Base-by-base conservation (phyloP, 768 basidiomycete species). In the Fomitopsis pulvina region DNA sequence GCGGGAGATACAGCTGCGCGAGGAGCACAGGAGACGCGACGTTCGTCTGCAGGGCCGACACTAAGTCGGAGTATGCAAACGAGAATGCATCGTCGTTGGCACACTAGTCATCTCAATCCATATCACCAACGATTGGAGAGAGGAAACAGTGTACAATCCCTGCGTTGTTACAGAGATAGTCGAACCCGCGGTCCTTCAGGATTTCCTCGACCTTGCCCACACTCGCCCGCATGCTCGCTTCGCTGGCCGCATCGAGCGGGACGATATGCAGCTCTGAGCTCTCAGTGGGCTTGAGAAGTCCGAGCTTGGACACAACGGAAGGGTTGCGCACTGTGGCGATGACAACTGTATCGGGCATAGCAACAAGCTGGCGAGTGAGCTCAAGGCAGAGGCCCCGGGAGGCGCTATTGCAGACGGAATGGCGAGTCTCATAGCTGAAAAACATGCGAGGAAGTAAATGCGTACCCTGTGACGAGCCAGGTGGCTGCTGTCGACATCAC, bases 161-260 rank as follows among this genome's bases (percentile, higher is more conserved):
- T 5, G 70, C 68, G 30, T 69, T 71, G 59, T 71, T 73, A 45
- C 69, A 51, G 25, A 73, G 57, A 44, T 68, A 71, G 52, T 72
- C 68, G 5, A 72, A 52, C 4, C 69, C 67, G 16, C 42, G 49
- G 21, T 54, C 55, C 5, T 52, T 57, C 10, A 72, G 50, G 18
- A 66, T 45, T 27, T 49, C 55, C 28, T 55, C 59, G 22, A 65
- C 59, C 4, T 50, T 30, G 24, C 49, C 45, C 1, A 54, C 54
- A 9, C 63, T 60, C 0, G 29, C 54, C 11, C 61, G 50, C 51
- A 71, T 64, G 26, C 61, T 57, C n/a, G 42, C 55, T 27, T 54
- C 38, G 37, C 63, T 54, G 21, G 45, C 51, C 18, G 63, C 59
- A 41, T 71, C 68, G 10, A 71, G 55, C 30, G 57, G 34, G 4